Evolutionary conservation across 2,329 filamentous ascomycete species (phyloP), one percentile per base, ranked within the genome.

Genomic region (Blumeriella jaapii): DNA sequence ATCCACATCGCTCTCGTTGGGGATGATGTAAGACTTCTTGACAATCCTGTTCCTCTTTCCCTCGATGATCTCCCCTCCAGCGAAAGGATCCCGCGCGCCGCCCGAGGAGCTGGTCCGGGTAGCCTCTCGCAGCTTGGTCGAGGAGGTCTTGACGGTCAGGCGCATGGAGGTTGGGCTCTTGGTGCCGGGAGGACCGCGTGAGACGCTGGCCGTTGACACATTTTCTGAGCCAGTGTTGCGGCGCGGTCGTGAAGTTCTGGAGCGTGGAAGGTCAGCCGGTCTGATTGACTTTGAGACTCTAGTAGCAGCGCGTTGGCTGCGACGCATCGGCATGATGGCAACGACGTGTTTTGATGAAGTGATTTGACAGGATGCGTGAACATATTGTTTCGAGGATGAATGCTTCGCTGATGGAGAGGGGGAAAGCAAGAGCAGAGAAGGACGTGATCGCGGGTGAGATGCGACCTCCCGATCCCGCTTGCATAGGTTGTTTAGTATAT

Each of bases 11-110:
- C 63, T 62, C 25, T 62, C 60, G 25, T 65, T 63, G 12, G 68
- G 61, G 22, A 69, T 55, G 40, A 71, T 66, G 39, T 57, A 57
- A 34, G 49, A 56, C 36, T 56, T 57, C 29, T 47, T 51, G 5
- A 54, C 49, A 36, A 53, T 51, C 31, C 55, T 50, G 4, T 46
- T 35, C 41, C 54, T 44, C 32, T 51, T 55, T 1, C 52, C 53
- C 30, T 53, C 50, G 2, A 56, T 27, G 26, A 56, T 56, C 26
- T 55, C 44, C 12, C 51, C 50, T 3, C 50, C 51, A 7, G 43
- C 30, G 39, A 56, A 52, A 4, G 38, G 38, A 33, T 53, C 48
- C 10, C 49, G 45, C 12, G 39, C 34, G 7, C 39, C 40, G 10
- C 41, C 40, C 13, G 39, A 29, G 5, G 47, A 39, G 40, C 46